These are phyloP conservation scores for Aspergillus fumigatiaffinis DNA, from an alignment of 2,329 filamentous ascomycete genomes.

Conservation along the genomic window DNA sequence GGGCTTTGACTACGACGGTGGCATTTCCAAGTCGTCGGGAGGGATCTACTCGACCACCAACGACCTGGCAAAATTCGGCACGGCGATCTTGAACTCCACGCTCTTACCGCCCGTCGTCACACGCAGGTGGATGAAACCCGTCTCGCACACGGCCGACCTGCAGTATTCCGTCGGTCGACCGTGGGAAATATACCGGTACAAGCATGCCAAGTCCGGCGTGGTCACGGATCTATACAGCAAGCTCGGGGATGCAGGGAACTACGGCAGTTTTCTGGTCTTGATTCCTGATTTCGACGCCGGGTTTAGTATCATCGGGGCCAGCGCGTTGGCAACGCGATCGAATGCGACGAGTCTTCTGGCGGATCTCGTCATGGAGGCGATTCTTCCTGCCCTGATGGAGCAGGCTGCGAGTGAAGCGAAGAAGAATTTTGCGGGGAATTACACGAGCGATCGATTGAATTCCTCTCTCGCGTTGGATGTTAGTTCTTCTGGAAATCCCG, in stretches of 20 bases:
- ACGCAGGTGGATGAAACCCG: constrained; percentile 41
- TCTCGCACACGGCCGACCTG: constrained; percentile 37
- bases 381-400: constrained; percentile 30
- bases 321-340: constrained; percentile 8
- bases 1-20: constrained; percentile 1
- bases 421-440: constrained; percentile 25
- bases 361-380: constrained; percentile 23
- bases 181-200: constrained; percentile 43
- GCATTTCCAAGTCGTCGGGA: constrained; percentile 13
- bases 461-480: constrained; percentile 23
- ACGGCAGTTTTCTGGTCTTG: constrained; percentile 37
- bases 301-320: constrained; percentile 39
- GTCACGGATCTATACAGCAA: constrained; percentile 40
- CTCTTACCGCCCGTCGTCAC: constrained; percentile 34
- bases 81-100: constrained; percentile 31
- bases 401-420: constrained; percentile 28
- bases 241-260: constrained; percentile 39
- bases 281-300: constrained; percentile 44
- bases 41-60: constrained; percentile 32
- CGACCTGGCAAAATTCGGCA: constrained; percentile 33
- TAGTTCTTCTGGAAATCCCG: constrained; percentile 12
- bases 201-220: constrained; percentile 16
- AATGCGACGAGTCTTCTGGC: constrained; percentile 13
- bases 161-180: constrained; percentile 36
- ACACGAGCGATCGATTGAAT: constrained; percentile 22